phyloP scores from a whole-genome alignment of 2,329 filamentous ascomycete species.

The Sporothrix mexicana region DNA sequence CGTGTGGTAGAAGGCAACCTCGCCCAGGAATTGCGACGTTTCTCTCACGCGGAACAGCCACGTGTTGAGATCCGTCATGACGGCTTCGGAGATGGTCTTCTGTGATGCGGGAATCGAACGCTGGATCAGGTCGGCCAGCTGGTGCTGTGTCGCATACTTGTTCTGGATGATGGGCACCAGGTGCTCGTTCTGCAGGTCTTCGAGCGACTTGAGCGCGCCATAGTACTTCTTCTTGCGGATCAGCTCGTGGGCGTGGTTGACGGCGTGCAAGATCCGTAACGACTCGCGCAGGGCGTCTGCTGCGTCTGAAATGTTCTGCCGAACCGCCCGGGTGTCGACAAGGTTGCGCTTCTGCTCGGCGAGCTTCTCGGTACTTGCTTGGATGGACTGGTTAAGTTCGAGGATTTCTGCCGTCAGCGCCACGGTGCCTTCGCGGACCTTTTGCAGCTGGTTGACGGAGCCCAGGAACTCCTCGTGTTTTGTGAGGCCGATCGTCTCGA shows the following conservation, averaged over 20 bases:
- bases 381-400: constrained; percentile 90
- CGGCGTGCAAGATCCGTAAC: constrained; percentile 86
- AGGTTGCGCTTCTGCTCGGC: constrained; percentile 93
- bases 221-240: constrained; percentile 95
- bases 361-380: constrained; percentile 90
- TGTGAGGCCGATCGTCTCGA: constrained; percentile 90
- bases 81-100: constrained; percentile 90
- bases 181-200: constrained; percentile 95
- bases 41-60: constrained; percentile 96
- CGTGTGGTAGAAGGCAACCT: constrained; percentile 96
- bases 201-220: constrained; percentile 87
- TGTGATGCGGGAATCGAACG: constrained; percentile 93
- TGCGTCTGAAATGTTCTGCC: constrained; percentile 95
- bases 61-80: constrained; percentile 95
- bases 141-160: constrained; percentile 92
- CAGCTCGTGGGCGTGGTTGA: constrained; percentile 93
- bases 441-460: constrained; percentile 92
- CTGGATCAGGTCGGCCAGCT: constrained; percentile 93
- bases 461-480: constrained; percentile 96
- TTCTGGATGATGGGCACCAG: constrained; percentile 73
- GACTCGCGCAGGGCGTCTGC: constrained; percentile 88
- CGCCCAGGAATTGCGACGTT: constrained; percentile 92
- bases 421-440: constrained; percentile 88
- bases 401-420: constrained; percentile 88
- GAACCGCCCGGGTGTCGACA: constrained; percentile 88